These are phyloP conservation scores for Mycena haematopus DNA, from an alignment of 768 basidiomycete genomes.

Conservation along the genomic window DNA sequence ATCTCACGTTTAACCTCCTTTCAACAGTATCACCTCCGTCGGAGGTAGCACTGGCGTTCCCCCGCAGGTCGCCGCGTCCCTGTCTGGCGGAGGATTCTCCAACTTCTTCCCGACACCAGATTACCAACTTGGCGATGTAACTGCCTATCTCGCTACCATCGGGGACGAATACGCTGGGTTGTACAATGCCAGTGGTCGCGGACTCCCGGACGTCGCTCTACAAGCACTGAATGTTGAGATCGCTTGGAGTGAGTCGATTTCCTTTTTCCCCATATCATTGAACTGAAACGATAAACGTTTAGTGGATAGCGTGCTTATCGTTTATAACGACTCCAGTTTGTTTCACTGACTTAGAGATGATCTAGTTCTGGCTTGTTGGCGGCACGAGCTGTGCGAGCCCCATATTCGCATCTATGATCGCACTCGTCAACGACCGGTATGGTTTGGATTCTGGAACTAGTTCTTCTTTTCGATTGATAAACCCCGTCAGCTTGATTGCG, in stretches of 20 bases:
- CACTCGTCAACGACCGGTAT: slow-evolving; percentile 50
- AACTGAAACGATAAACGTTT: too few species aligned
- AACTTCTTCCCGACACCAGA: slow-evolving; percentile 33
- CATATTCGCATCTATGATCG: slow-evolving; percentile 49
- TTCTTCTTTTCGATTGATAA: too few species aligned
- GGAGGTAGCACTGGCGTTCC: slow-evolving; percentile 54
- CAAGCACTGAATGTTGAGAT: slow-evolving; percentile 40
- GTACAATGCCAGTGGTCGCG: slow-evolving; percentile 30
- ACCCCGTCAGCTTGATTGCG: background rate
- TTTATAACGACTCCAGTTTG: background rate
- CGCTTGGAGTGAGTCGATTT: slow-evolving; percentile 28
- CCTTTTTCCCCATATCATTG: too few species aligned
- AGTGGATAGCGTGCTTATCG: slow-evolving; percentile 5
- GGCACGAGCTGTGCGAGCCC: slow-evolving; percentile 55
- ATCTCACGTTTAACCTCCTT: slow-evolving; percentile 48
- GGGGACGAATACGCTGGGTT: slow-evolving; percentile 39
- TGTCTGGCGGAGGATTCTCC: slow-evolving; percentile 40
- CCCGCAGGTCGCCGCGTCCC: slow-evolving; percentile 43
- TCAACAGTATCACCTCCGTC: slow-evolving; percentile 49
- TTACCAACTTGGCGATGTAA: slow-evolving; percentile 30
- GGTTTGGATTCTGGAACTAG: too few species aligned
- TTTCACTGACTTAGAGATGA: background rate
- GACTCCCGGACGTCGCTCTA: slow-evolving; percentile 28
- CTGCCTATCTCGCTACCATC: slow-evolving; percentile 25
- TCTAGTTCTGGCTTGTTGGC: slow-evolving; percentile 29